A percentile compares a stretch with the other conserved stretches of the same genome.
phyloP scores from a whole-genome alignment of 257 asterid species.

The Anisodus acutangulus region DNA sequence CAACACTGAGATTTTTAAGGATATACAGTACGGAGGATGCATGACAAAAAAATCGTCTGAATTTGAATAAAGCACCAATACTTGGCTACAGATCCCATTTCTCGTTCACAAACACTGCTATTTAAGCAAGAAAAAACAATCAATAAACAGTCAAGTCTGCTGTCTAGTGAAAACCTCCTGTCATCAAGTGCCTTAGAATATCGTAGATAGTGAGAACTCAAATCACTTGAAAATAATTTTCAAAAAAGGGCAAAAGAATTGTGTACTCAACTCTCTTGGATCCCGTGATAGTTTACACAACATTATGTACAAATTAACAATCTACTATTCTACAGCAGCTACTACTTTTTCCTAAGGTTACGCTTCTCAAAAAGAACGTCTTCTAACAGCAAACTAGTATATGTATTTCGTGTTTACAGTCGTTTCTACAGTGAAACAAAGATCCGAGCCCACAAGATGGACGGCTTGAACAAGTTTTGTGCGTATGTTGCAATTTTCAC shows the following conservation, averaged over 20 bases:
- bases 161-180: not conserved
- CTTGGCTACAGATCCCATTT: not conserved
- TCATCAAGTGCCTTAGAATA: not conserved
- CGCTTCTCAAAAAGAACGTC: not conserved
- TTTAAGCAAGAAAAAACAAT: not conserved
- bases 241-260: not conserved
- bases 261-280: constrained; percentile 18
- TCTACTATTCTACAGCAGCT: not conserved
- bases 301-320: constrained; percentile 2
- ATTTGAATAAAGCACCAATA: not conserved
- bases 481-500: constrained; percentile 18
- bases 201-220: not conserved
- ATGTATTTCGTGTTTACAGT: not conserved
- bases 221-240: not conserved
- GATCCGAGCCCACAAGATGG: constrained; percentile 7
- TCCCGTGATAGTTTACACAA: constrained; percentile 20
- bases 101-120: not conserved
- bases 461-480: constrained; percentile 13
- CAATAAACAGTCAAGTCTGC: not conserved
- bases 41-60: not conserved
- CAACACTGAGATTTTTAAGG: not conserved
- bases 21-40: not conserved
- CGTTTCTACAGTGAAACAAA: not conserved
- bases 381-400: constrained; percentile 20
- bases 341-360: not conserved